A percentile compares a stretch with the other conserved stretches of the same genome.
Conservation (phyloP, 2,329 filamentous ascomycete species). For the Nectriaceae sp. region DNA sequence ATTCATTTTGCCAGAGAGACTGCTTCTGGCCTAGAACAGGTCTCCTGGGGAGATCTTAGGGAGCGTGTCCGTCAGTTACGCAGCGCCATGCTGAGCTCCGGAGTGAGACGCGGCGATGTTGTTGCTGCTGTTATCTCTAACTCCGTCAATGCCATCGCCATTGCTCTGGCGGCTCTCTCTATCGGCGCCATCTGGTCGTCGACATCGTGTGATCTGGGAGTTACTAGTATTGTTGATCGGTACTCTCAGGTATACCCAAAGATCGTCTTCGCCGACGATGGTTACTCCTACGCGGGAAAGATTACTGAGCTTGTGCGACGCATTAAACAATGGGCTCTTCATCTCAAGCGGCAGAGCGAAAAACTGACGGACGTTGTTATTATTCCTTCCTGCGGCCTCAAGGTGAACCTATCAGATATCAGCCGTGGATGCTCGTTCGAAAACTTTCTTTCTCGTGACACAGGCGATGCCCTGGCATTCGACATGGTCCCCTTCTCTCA, state of each 20-base stretch:
- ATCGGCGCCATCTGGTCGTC: slow-evolving; percentile 12
- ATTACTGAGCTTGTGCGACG: too few species aligned
- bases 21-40: neutral
- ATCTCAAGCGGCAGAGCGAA: too few species aligned
- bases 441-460: too few species aligned
- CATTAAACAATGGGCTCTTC: too few species aligned
- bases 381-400: too few species aligned
- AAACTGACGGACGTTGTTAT: too few species aligned
- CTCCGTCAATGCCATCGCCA: slow-evolving; percentile 9
- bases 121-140: slow-evolving; percentile 11
- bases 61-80: slow-evolving; percentile 1
- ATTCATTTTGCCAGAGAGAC: slow-evolving; percentile 8
- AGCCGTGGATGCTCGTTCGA: too few species aligned
- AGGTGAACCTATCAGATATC: too few species aligned
- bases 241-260: slow-evolving; percentile 11
- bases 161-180: slow-evolving; percentile 4
- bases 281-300: slow-evolving; percentile 7
- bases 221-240: slow-evolving; percentile 6
- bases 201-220: slow-evolving; percentile 5
- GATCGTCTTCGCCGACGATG: slow-evolving; percentile 9
- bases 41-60: slow-evolving; percentile 4
- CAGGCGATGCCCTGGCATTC: too few species aligned
- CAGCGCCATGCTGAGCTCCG: slow-evolving; percentile 3
- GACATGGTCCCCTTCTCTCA: too few species aligned
- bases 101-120: slow-evolving; percentile 1